phyloP scores from a whole-genome alignment of 345 rosid species.

The thale cress (Arabidopsis thaliana) region TAIR10.1 NC_003070.9:26624501-26625000 shows the following conservation, averaged over 20 bases:
- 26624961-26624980: background rate
- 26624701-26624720: conserved; percentile 57
- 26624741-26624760: conserved; percentile 74
- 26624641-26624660: conserved; percentile 2
- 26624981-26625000: conserved; percentile 4
- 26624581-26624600: conserved; percentile 15
- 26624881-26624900: conserved; percentile 18
- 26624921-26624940: conserved; percentile 22
- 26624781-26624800: conserved; percentile 28
- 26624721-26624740: conserved; percentile 65
- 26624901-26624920: background rate
- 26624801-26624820: background rate
- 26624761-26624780: conserved; percentile 64
- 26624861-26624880: background rate
- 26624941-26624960: background rate
- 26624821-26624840: conserved; percentile 14
- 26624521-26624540: conserved; percentile 18
- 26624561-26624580: conserved; percentile 6
- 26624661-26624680: conserved; percentile 28
- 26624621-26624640: conserved; percentile 29
- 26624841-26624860: conserved; percentile 3
- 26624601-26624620: conserved; percentile 9
- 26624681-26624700: conserved; percentile 52
- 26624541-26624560: conserved; percentile 16
- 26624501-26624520: conserved; percentile 13